A percentile compares a stretch with the other conserved stretches of the same genome.
phyloP scores from a whole-genome alignment of 305 asterid genomes.

The Rubia balearica region DNA sequence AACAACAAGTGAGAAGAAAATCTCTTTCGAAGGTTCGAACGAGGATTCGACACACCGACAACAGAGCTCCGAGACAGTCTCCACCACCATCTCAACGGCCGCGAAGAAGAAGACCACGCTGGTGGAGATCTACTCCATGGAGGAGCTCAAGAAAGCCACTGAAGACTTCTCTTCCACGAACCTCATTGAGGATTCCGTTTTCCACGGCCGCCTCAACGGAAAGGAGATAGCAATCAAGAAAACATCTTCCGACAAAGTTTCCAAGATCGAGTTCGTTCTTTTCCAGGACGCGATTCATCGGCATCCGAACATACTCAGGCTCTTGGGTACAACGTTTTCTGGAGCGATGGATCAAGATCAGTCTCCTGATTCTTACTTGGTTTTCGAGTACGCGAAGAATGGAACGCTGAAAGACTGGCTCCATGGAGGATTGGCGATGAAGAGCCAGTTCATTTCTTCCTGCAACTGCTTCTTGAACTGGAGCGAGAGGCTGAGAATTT shows the following conservation, averaged over 20 bases:
- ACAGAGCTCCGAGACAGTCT: conserved; percentile 18
- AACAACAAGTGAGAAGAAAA: conserved; percentile 62
- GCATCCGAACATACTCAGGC: conserved; percentile 48
- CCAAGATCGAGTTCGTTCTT: conserved; percentile 39
- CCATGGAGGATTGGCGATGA: conserved; percentile 78
- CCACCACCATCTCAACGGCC: conserved; percentile 10
- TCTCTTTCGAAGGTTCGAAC: conserved; percentile 68
- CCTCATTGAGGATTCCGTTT: conserved; percentile 55
- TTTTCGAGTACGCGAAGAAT: conserved; percentile 58
- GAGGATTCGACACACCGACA: conserved; percentile 42
- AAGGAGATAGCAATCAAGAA: conserved; percentile 54
- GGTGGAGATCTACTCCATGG: conserved; percentile 48
- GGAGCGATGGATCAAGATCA: conserved; percentile 14
- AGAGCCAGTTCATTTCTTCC: conserved; percentile 76
- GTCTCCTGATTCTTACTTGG: conserved; percentile 43
- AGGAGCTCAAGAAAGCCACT: conserved; percentile 58
- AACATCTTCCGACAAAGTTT: conserved; percentile 22
- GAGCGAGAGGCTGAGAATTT: conserved; percentile 60
- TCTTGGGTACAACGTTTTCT: conserved; percentile 35
- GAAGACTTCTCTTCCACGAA: conserved; percentile 44
- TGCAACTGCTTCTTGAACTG: conserved; percentile 72
- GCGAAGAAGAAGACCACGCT: conserved; percentile 32
- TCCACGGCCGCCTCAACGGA: conserved; percentile 64
- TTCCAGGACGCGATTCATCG: conserved; percentile 35
- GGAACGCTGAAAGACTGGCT: conserved; percentile 84